Evolutionary conservation across 495 filamentous ascomycete species (phyloP), one percentile per base, ranked within the genome.

Genomic region (Aspergillus bertholletiae): DNA sequence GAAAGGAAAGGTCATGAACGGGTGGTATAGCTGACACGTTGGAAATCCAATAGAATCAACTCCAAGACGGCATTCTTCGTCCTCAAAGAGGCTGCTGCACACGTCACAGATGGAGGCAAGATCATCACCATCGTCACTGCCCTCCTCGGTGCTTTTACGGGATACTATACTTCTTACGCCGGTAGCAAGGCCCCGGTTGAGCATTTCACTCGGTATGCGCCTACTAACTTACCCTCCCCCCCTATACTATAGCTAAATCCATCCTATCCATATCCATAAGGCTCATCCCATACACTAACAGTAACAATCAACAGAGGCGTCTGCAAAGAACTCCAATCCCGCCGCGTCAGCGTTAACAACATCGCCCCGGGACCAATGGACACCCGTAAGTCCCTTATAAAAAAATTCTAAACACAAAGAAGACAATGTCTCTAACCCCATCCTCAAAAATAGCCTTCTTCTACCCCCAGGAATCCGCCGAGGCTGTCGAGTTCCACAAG

Each of bases 281-380:
- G n/a, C n/a, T n/a, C n/a, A 22, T 5, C 28, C 20, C 12, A 20
- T 21, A 9, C 30, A 35, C 45, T 43, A 43, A 59, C 32, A 58
- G 6, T 15, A 22, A 46, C 23, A 9, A 17, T 11, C 11, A 12
- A 53, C 48, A 63, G 60, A 12, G 69, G 69, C n/a, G 60, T 71
- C 23, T 60, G 61, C 56, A 75, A 76, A 50, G 72, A 75, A 51
- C 66, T 76, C 28, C 62, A 67, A 41, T 37, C 43, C n/a, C 65
- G 63, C 40, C 54, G 63, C 3, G 57, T 75, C 45, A 69, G 67
- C 23, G 67, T 74, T 18, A 71, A 73, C 54, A 65, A 67, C 39
- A 58, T 74, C 40, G 71, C 65, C 7, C 71, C 68, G 1, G 70
- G 73, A 0, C 74, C 69, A 0, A 77, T 72, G 69, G 70, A 74